These are phyloP conservation scores for Solanum bulbocastanum DNA, from an alignment of 257 asterid genomes.

Conservation along the genomic window DNA sequence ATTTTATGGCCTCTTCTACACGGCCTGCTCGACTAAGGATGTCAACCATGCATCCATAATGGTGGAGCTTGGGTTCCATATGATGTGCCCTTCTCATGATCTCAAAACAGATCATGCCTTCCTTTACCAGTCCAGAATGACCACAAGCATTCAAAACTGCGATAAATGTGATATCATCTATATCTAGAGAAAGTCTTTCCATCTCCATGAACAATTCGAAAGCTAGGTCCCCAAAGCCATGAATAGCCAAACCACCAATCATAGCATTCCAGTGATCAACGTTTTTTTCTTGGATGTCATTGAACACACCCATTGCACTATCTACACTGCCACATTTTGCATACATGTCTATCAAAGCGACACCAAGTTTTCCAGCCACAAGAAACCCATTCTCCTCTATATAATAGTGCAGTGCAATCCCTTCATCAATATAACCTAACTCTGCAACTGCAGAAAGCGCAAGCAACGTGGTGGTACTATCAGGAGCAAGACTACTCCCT, in stretches of 20 bases:
- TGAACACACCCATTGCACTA: constrained; percentile 45
- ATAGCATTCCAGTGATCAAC: constrained; percentile 82
- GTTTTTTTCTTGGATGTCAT: constrained; percentile 28
- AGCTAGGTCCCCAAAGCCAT: constrained; percentile 66
- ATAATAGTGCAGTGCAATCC: constrained; percentile 40
- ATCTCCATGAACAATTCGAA: constrained; percentile 63
- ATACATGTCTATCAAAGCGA: constrained; percentile 72
- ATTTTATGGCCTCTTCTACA: constrained; percentile 48
- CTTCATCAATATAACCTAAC: constrained; percentile 51
- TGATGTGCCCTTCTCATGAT: constrained; percentile 58
- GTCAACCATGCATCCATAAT: constrained; percentile 84
- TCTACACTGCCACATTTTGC: constrained; percentile 77
- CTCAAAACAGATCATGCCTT: constrained; percentile 68
- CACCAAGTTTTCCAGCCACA: constrained; percentile 52
- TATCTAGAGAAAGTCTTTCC: constrained; percentile 37
- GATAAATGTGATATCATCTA: constrained; percentile 71
- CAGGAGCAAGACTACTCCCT: constrained; percentile 37
- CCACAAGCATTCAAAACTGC: constrained; percentile 72
- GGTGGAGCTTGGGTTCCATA: constrained; percentile 58
- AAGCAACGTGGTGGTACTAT: constrained; percentile 42
- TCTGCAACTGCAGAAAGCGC: constrained; percentile 70
- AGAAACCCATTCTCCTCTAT: constrained; percentile 32
- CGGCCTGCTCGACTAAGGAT: constrained; percentile 64
- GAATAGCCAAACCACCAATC: constrained; percentile 80
- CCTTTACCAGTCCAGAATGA: constrained; percentile 79